Evolutionary conservation across 306 rosid species (phyloP), one percentile per base, ranked within the genome.

Genomic region (Leucaena leucocephala): DNA sequence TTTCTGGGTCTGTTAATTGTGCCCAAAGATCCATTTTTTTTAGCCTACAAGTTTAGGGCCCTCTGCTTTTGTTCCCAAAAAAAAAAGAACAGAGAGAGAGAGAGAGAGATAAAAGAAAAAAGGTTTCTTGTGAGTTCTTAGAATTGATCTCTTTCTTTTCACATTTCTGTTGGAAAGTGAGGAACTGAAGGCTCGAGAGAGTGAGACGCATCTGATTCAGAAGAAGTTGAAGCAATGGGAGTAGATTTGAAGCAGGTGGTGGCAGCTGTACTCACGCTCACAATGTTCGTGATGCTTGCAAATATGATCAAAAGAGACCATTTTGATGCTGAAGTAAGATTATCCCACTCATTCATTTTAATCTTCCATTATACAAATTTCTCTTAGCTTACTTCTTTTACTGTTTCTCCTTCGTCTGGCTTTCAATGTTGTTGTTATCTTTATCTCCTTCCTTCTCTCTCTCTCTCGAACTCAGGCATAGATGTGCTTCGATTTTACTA

Each of bases 201-300:
- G 62, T 52, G 58, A 17, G 22, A 6, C 10, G 59, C 9, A 7
- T 52, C 68, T 27, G 27, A 27, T 27, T 27, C 27, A 38, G 62
- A 36, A 49, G 81, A 39, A 64, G 21, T 15, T 4, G 21, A 39
- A 78, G 75, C 42, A 17, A 87, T 92, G 96, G 96, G 93, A 52
- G 81, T 90, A 83, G 96, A 92, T 88, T 84, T 92, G 92, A 90
- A 93, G 87, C 97, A 92, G 85, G 94, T 92, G 14, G 92, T 92
- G 73, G 97, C 97, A 17, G 96, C 89, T 17, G 74, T 90, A 5
- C 88, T 92, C 61, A 92, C 97, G 4, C 67, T 92, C 61, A 81
- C 93, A 21, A 92, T 92, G 97, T 92, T 92, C 84, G 87, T 92
- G 38, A 92, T 92, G 97, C 97, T 92, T 73, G 97, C 91, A 13